Percentiles rank a stretch among this genome's conserved stretches.
Evolutionary conservation across 257 asterid genomes (phyloP).

Genomic region (Solanum boliviense): DNA sequence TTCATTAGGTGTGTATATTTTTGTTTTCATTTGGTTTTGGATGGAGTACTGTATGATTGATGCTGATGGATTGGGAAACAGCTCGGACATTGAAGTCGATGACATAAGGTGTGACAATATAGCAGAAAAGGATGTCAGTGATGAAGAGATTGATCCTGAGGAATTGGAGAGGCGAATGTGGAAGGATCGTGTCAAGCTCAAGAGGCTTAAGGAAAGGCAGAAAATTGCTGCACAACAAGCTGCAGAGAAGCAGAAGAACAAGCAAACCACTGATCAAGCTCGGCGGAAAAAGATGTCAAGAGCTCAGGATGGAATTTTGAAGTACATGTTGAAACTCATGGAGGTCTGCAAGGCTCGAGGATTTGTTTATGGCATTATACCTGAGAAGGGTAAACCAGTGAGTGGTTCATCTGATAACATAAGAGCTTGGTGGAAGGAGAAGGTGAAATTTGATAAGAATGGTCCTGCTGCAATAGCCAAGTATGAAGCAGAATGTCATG

Average conservation of each 20-base stretch:
- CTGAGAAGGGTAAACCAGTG: conserved; percentile 68
- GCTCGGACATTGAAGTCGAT: conserved; percentile 47
- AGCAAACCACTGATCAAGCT: conserved; percentile 46
- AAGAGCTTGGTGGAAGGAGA: conserved; percentile 73
- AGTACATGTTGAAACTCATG: conserved; percentile 61
- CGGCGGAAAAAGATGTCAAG: conserved; percentile 58
- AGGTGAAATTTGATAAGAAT: conserved; percentile 51
- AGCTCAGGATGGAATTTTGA: conserved; percentile 58
- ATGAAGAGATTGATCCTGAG: conserved; percentile 56
- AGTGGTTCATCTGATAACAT: conserved; percentile 63
- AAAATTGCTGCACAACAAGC: conserved; percentile 45
- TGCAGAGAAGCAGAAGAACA: conserved; percentile 41
- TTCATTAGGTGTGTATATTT: not conserved
- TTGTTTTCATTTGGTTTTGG: not conserved
- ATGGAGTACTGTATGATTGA: conserved; percentile 3
- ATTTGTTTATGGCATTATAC: conserved; percentile 56
- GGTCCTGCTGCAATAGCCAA: conserved; percentile 62
- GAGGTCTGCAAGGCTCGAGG: conserved; percentile 65
- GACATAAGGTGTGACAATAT: conserved; percentile 30
- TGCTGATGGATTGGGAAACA: conserved; percentile 16
- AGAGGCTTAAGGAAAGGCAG: conserved; percentile 49
- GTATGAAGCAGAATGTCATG: conserved; percentile 37
- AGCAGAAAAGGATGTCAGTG: conserved; percentile 54
- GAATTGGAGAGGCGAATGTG: conserved; percentile 64
- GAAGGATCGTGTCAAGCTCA: conserved; percentile 54